These are phyloP conservation scores for Globisporangium iwayamae DNA, from an alignment of 352 stramenopile genomes.

Conservation along the genomic window DNA sequence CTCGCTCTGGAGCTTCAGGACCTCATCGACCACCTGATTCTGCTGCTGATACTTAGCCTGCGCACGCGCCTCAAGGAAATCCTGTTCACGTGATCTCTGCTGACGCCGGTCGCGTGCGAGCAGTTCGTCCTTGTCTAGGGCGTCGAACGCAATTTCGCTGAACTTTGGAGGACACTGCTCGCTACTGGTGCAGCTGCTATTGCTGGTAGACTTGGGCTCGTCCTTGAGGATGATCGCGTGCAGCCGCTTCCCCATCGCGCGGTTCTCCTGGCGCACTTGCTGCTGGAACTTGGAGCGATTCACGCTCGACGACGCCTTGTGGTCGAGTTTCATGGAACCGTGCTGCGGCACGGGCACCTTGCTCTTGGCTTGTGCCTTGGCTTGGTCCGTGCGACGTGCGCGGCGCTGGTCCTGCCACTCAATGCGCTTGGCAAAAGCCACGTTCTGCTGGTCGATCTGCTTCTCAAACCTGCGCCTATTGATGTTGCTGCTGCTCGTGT, in stretches of 20 bases:
- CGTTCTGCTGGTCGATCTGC: slow-evolving; percentile 54
- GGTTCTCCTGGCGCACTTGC: slow-evolving; percentile 52
- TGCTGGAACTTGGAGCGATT: slow-evolving; percentile 57
- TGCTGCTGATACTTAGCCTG: slow-evolving; percentile 62
- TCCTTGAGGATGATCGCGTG: slow-evolving; percentile 28
- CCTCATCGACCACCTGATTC: slow-evolving; percentile 44
- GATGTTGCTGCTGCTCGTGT: slow-evolving; percentile 52
- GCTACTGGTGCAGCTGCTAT: neutral
- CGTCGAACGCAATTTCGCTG: slow-evolving; percentile 17
- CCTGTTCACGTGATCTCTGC: slow-evolving; percentile 41
- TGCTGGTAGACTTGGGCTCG: neutral
- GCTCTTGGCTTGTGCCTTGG: slow-evolving; percentile 37
- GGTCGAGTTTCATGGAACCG: slow-evolving; percentile 35
- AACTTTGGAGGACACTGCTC: neutral
- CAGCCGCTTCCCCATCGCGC: slow-evolving; percentile 45
- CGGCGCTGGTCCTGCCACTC: slow-evolving; percentile 36
- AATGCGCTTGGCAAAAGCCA: slow-evolving; percentile 48
- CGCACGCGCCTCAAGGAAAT: slow-evolving; percentile 55
- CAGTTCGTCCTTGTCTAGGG: slow-evolving; percentile 46
- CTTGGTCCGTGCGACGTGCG: slow-evolving; percentile 17
- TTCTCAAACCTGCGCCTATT: slow-evolving; percentile 55
- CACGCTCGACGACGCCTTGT: slow-evolving; percentile 60
- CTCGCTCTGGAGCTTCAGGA: slow-evolving; percentile 44
- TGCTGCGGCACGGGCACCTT: slow-evolving; percentile 34
- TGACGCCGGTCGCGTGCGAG: slow-evolving; percentile 40